Conservation (phyloP, 2,329 filamentous ascomycete species). For the Alternaria ventricosa region DNA sequence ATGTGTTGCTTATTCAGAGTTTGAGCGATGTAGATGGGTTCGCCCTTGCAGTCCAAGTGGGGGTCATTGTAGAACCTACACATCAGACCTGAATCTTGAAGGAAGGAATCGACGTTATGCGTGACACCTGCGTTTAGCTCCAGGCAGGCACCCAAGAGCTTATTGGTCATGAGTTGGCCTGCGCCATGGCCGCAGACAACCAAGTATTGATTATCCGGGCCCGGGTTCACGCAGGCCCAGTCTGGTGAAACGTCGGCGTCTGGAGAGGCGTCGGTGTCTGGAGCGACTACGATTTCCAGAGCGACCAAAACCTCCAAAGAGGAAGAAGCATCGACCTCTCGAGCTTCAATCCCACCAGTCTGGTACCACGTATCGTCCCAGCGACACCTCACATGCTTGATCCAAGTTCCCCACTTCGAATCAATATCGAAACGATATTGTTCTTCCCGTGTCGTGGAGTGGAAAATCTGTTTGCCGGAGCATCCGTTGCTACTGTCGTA, state of each 20-base stretch:
- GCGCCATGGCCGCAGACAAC: not conserved
- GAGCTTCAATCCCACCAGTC: not conserved
- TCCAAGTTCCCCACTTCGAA: too few species aligned
- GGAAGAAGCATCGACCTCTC: not conserved
- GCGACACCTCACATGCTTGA: too few species aligned
- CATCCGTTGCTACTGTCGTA: too few species aligned
- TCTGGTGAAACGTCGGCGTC: not conserved
- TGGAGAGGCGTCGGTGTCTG: not conserved
- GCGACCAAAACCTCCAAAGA: fast-evolving
- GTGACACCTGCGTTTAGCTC: not conserved
- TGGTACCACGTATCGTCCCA: too few species aligned
- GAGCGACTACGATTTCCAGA: not conserved
- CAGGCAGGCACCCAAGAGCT: not conserved
- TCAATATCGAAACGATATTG: too few species aligned
- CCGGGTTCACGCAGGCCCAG: not conserved
- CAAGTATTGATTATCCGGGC: not conserved
- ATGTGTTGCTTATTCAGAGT: not conserved
- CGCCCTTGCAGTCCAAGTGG: not conserved
- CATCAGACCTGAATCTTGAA: not conserved
- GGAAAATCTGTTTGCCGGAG: too few species aligned
- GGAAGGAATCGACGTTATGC: not conserved
- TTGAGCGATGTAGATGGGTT: not conserved
- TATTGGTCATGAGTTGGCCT: not conserved
- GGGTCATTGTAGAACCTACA: not conserved
- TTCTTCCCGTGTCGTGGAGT: too few species aligned